phyloP scores from a whole-genome alignment of 169 alveolate species.

The Plasmodium ovale region DNA sequence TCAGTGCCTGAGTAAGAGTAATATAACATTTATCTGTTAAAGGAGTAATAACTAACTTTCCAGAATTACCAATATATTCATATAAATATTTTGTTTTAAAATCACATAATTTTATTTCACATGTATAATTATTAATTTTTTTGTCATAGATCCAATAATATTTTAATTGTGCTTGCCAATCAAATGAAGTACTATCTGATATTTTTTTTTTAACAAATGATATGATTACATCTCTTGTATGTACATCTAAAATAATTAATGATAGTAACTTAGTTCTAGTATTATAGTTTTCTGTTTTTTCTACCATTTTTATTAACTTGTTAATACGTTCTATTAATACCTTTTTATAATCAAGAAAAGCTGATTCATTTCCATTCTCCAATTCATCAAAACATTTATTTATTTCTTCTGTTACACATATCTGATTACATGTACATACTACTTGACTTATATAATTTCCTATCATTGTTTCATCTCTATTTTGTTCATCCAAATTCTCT shows the following conservation, averaged over 20 bases:
- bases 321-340: conserved; percentile 92
- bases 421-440: conserved; percentile 93
- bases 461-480: conserved; percentile 91
- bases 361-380: conserved; percentile 96
- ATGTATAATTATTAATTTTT: conserved; percentile 84
- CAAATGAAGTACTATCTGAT: conserved; percentile 91
- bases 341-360: conserved; percentile 95
- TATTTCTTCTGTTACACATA: conserved; percentile 97
- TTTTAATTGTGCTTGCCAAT: conserved; percentile 97
- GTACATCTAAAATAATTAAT: conserved; percentile 97
- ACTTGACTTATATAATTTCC: conserved; percentile 95
- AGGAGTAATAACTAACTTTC: conserved; percentile 96
- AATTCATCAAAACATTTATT: conserved; percentile 94
- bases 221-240: conserved; percentile 96
- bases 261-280: conserved; percentile 93
- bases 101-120: conserved; percentile 94
- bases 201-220: conserved; percentile 92
- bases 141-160: conserved; percentile 91
- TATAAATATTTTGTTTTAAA: conserved; percentile 93
- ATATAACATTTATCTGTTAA: conserved; percentile 97
- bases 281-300: conserved; percentile 81
- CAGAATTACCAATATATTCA: conserved; percentile 97
- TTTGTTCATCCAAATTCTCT: conserved; percentile 64
- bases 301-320: conserved; percentile 94
- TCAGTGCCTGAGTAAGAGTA: conserved; percentile 95